A percentile compares a stretch with the other conserved stretches of the same genome.
These are phyloP conservation scores for Adansonia gregorii DNA, from an alignment of 441 rosid species.

Conservation along the genomic window DNA sequence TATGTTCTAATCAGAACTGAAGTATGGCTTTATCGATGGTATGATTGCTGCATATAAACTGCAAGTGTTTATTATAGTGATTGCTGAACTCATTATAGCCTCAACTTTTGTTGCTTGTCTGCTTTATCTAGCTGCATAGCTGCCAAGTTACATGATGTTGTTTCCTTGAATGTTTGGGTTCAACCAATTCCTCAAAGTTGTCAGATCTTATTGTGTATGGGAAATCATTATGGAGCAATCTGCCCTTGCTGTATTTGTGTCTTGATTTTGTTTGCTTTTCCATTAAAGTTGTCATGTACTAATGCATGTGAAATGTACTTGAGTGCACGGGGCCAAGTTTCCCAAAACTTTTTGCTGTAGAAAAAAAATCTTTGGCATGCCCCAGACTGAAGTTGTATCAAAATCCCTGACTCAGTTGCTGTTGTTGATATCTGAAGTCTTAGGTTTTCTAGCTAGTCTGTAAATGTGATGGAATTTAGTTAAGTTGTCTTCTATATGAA, in stretches of 20 bases:
- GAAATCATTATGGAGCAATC: background rate
- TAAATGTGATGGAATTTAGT: background rate
- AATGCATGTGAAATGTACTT: background rate
- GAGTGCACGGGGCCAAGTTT: background rate
- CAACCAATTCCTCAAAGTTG: conserved; percentile 1
- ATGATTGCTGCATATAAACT: background rate
- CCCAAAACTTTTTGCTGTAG: background rate
- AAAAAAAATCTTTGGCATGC: background rate
- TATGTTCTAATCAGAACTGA: background rate
- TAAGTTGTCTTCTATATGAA: background rate
- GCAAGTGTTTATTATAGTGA: background rate
- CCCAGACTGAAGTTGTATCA: background rate
- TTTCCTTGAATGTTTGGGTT: conserved; percentile 11
- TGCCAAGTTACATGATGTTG: conserved; percentile 5
- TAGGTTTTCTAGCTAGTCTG: conserved; percentile 8
- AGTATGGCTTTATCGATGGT: background rate
- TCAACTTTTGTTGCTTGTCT: background rate
- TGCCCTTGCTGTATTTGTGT: background rate
- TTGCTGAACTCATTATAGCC: background rate
- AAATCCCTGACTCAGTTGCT: background rate
- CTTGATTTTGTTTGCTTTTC: conserved; percentile 18
- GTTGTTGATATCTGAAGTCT: background rate
- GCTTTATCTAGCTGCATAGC: conserved; percentile 14
- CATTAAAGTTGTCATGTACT: conserved; percentile 1
- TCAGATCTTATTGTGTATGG: background rate